These are phyloP conservation scores for Xylaria flabelliformis DNA, from an alignment of 495 filamentous ascomycete species.

Conservation along the genomic window DNA sequence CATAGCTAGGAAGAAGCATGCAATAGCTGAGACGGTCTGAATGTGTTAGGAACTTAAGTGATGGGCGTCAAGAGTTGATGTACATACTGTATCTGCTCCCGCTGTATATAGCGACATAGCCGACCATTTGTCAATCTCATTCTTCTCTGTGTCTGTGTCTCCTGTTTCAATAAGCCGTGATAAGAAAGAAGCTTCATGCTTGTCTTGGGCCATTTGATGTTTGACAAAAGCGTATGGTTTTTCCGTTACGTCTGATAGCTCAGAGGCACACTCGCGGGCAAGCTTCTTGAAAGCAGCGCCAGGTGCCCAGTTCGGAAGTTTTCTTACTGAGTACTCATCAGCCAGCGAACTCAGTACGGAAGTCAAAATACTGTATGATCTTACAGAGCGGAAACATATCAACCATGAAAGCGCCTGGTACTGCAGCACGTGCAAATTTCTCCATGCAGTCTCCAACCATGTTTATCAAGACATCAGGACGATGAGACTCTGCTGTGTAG, in stretches of 20 bases:
- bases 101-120: constrained; percentile 53
- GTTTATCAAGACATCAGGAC: constrained; percentile 52
- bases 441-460: constrained; percentile 47
- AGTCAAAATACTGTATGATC: neutral
- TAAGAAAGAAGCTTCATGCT: constrained; percentile 47
- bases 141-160: constrained; percentile 38
- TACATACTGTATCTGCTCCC: constrained; percentile 52
- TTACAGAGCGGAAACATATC: constrained; percentile 44
- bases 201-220: constrained; percentile 48
- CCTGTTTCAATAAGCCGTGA: constrained; percentile 42
- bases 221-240: constrained; percentile 54
- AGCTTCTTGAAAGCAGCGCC: constrained; percentile 53
- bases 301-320: constrained; percentile 56
- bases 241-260: constrained; percentile 37
- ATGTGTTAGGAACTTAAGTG: neutral
- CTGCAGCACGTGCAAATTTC: constrained; percentile 45
- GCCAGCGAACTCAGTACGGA: too few relatives aligned
- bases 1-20: constrained; percentile 59
- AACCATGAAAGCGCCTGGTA: constrained; percentile 52
- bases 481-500: constrained; percentile 52
- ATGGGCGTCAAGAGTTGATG: constrained; percentile 13
- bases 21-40: constrained; percentile 45
- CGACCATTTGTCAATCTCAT: constrained; percentile 50
- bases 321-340: constrained; percentile 38
- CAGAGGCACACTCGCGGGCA: constrained; percentile 40